phyloP scores from a whole-genome alignment of 441 rosid genomes.

The Populus hybrid region DNA sequence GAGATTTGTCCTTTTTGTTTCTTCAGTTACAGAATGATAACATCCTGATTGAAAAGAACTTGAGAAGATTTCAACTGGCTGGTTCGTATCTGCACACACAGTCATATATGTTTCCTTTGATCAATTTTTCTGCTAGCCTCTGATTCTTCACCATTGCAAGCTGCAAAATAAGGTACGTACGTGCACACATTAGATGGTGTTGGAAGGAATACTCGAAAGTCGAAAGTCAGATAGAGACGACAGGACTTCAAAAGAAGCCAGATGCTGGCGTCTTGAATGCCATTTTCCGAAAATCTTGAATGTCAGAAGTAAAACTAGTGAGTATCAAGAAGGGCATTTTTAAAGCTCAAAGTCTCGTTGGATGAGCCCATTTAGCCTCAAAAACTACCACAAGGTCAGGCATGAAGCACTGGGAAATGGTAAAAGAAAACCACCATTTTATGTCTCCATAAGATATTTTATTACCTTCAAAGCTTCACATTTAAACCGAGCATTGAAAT shows the following conservation, averaged over 20 bases:
- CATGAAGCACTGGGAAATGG: background rate
- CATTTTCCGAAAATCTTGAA: background rate
- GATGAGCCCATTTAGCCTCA: background rate
- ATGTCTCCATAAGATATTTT: background rate
- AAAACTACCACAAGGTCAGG: background rate
- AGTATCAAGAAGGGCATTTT: background rate
- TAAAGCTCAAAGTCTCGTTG: background rate
- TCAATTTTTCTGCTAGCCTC: constrained; percentile 89
- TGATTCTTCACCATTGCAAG: constrained; percentile 99
- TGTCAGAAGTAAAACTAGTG: background rate
- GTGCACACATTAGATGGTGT: background rate
- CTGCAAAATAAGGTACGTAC: constrained; percentile 40
- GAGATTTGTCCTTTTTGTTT: background rate
- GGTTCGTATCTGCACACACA: constrained; percentile 94
- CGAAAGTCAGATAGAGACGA: background rate
- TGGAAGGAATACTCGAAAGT: background rate
- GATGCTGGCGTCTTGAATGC: background rate
- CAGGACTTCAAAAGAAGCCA: background rate
- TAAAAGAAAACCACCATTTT: background rate
- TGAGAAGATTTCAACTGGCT: constrained; percentile 26
- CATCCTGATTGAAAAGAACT: background rate
- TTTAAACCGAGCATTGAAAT: constrained; percentile 75
- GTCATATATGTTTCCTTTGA: constrained; percentile 79
- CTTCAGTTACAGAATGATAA: constrained; percentile 15
- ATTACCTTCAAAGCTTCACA: constrained; percentile 91